Base-by-base conservation (phyloP, 805 yeast species). In the Jamesozyma gamospora region DNA sequence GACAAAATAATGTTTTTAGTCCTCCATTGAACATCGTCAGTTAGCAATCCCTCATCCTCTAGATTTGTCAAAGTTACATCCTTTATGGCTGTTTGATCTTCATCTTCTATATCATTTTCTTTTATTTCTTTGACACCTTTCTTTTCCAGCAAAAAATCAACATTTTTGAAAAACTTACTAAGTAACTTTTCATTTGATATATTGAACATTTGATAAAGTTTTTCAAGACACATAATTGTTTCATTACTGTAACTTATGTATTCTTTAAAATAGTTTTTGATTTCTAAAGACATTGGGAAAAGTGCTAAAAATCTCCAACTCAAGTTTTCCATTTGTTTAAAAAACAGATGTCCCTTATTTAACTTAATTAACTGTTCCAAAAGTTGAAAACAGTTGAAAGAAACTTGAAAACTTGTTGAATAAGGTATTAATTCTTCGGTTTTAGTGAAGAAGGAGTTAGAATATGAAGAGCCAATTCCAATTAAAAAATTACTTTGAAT, bases 231-330 rank as follows among this genome's bases (percentile, higher is more conserved):
- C 11, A 40, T 27, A 12, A 66, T 70, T 13, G 64, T 45, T 25
- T 63, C 66, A 4, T 55, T 62, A 2, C 72, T 69, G 18, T 73
- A 67, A 14, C 72, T 75, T 34, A 82, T 56, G 90, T 92, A 83
- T 14, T 74, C 69, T 13, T 52, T 56, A 11, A 83, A 65, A 35
- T 81, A 62, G 3, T 61, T 56, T 24, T 64, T 54, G 15, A 81
- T 53, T 7, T 66, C 68, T 1, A 46, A 47, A 32, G 76, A 72
- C 2, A 58, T 44, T 3, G 77, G 74, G 12, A 60, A 56, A 11
- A 53, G 62, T 61, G 69, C 77, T 45, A 64, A 70, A 28, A 67
- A 74, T 8, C 75, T 63, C 92, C 92, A 84, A 6, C 80, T 60
- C 21, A 73, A 63, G 32, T 64, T 69, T 31, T 76, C 77, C 6